Evolutionary conservation across 2,329 filamentous ascomycete species (phyloP).

Genomic region (Sarocladiaceae sp.): DNA sequence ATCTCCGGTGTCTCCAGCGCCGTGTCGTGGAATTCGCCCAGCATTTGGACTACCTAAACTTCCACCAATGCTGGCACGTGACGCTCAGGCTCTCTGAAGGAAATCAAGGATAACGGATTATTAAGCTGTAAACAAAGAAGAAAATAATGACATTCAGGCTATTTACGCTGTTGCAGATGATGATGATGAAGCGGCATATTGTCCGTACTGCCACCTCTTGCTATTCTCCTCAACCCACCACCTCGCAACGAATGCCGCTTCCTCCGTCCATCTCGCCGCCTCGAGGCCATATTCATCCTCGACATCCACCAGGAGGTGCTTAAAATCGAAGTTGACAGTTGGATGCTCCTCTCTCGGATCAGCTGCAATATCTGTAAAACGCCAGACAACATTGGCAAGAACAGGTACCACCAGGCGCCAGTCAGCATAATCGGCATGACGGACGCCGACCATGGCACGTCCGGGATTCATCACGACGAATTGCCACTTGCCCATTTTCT

Average conservation of each 20-base stretch:
- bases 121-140: not conserved
- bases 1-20: no score
- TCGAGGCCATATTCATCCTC: slow-evolving; percentile 20
- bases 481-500: slow-evolving; percentile 24
- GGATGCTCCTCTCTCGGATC: slow-evolving; percentile 23
- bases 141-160: not conserved
- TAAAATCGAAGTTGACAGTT: slow-evolving; percentile 10
- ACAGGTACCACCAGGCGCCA: slow-evolving; percentile 28
- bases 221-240: slow-evolving; percentile 32
- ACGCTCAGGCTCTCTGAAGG: no score
- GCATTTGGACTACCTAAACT: no score
- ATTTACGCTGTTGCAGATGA: not conserved
- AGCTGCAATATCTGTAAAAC: slow-evolving; percentile 22
- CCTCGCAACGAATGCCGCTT: slow-evolving; percentile 25
- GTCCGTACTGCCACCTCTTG: slow-evolving; percentile 27
- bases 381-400: slow-evolving; percentile 26
- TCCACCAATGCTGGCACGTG: no score
- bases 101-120: no score
- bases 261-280: slow-evolving; percentile 26
- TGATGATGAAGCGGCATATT: slow-evolving; percentile 11
- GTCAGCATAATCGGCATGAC: slow-evolving; percentile 24
- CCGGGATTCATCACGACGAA: slow-evolving; percentile 29
- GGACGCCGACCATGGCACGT: slow-evolving; percentile 27
- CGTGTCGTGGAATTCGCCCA: no score
- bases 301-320: slow-evolving; percentile 17